These are phyloP conservation scores for Priceomyces melissophilus DNA, from an alignment of 805 yeast species.

Conservation along the genomic window DNA sequence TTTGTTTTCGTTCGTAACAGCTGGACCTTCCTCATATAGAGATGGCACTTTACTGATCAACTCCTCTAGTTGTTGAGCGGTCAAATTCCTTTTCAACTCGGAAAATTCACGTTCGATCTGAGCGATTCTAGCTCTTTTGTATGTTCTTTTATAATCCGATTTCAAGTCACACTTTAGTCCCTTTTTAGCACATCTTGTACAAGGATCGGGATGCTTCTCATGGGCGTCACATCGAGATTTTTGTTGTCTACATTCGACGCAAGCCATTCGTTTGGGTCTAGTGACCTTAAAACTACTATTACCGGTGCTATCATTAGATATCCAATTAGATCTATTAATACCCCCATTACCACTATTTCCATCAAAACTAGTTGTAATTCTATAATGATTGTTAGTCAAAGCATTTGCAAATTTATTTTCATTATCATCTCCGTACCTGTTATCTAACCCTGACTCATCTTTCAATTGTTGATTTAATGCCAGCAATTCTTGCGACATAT, in stretches of 20 bases:
- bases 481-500: constrained; percentile 40
- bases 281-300: constrained; percentile 9
- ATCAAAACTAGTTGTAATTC: not conserved
- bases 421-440: not conserved
- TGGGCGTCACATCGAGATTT: constrained; percentile 88
- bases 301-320: not conserved
- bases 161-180: constrained; percentile 68
- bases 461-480: constrained; percentile 24
- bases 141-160: constrained; percentile 82
- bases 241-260: constrained; percentile 95
- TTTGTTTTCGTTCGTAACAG: not conserved
- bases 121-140: constrained; percentile 81
- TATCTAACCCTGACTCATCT: constrained; percentile 4
- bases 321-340: not conserved
- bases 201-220: constrained; percentile 70
- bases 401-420: not conserved
- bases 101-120: constrained; percentile 78
- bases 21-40: constrained; percentile 7
- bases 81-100: constrained; percentile 58
- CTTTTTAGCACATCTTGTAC: constrained; percentile 76
- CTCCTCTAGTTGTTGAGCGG: constrained; percentile 30
- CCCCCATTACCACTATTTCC: not conserved
- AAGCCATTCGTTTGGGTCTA: constrained; percentile 65
- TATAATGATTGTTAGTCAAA: not conserved
- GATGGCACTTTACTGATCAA: constrained; percentile 25